Base-by-base conservation (phyloP, 2,329 filamentous ascomycete species). In the Trichoderma hamatum region DNA sequence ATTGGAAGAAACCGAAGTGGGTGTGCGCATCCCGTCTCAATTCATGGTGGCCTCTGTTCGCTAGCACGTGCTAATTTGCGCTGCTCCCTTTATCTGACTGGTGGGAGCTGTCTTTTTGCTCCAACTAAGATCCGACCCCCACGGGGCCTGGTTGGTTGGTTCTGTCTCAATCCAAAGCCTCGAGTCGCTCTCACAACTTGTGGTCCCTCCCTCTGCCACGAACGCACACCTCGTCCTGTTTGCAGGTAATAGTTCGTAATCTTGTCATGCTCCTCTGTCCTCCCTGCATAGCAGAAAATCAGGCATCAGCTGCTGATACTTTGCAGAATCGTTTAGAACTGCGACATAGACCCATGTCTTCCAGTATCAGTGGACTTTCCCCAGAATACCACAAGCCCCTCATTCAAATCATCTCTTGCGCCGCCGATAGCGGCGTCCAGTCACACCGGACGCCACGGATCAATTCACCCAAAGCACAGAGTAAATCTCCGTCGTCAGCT, bases 391-490 rank as follows among this genome's bases (percentile, higher is more conserved):
- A 66, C 2, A 19, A 19, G 43, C 65, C 65, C 65, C 56, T 49
- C 55, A 59, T 43, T 43, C 39, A 43, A 43, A 43, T 46, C 55
- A 11, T 52, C 46, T 49, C 54, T 56, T 24, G 56, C 43, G 43
- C 19, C 65, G 65, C 65, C 65, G 65, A 68, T 68, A 68, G 56
- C 65, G 65, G 65, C 49, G 24, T n/a, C 49, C 21, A 16, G 65
- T 54, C 56, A 36, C 65, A 54, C 54, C 64, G 55, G 64, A 51
- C 64, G 51, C 30, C 11, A 34, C 64, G 64, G 55, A 59, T 49
- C 55, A 59, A 49, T 19, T 49, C 46, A 24, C 43, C 10, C 43
- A 13, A 13, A 3, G 43, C 39, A 43, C 39, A 43, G n/a, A 43
- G 39, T 43, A 24, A n/a, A 49, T 49, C 3, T 21, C 46, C 19